A percentile compares a stretch with the other conserved stretches of the same genome.
Conservation (phyloP, 1,284 basidiomycete genomes). For the Athelia psychrophila region DNA sequence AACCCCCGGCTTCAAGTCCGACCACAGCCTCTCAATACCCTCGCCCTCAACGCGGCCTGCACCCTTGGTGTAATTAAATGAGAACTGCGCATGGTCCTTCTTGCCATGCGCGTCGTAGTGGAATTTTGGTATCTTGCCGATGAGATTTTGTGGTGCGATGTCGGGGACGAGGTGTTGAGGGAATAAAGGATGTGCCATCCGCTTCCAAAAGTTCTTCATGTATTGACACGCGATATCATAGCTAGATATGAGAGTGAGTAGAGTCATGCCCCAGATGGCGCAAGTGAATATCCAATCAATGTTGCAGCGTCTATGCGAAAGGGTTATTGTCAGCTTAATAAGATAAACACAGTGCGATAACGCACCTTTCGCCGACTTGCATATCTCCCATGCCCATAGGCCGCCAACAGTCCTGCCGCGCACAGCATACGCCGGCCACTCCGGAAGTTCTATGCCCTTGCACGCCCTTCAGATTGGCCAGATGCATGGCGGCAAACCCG, state of each 20-base stretch:
- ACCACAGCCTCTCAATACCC: background rate
- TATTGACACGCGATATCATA: background rate
- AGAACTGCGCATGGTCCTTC: background rate
- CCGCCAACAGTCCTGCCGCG: slow-evolving; percentile 11
- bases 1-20: background rate
- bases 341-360: too few relatives aligned
- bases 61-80: background rate
- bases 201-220: background rate
- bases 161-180: background rate
- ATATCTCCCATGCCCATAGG: slow-evolving; percentile 17
- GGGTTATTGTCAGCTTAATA: too few relatives aligned
- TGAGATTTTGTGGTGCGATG: background rate
- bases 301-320: background rate
- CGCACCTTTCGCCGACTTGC: slow-evolving; percentile 6
- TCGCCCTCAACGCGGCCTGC: background rate
- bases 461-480: slow-evolving; percentile 12
- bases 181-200: too few relatives aligned
- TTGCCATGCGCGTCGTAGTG: background rate
- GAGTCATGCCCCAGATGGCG: too few relatives aligned
- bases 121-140: background rate
- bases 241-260: background rate
- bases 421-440: slow-evolving; percentile 14
- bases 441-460: slow-evolving; percentile 15
- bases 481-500: slow-evolving; percentile 13
- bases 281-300: background rate